Conservation (phyloP, 176 grass and related monocot genomes). For the Carex kokanica region DNA sequence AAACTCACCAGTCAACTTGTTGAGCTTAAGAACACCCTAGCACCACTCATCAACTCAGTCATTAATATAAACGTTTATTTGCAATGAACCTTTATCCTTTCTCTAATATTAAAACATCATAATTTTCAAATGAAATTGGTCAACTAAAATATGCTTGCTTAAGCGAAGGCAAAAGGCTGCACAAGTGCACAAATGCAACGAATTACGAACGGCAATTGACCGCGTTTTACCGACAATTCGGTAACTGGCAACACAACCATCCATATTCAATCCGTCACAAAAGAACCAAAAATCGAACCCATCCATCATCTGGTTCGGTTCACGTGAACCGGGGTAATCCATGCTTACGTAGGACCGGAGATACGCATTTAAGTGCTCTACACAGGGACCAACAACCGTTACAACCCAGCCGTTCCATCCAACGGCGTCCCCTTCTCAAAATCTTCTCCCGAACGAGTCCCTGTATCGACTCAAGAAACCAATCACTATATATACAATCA, state of each 20-base stretch:
- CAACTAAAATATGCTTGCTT: no score
- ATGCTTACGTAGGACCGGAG: constrained; percentile 12
- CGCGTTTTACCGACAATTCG: background rate
- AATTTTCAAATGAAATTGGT: no score
- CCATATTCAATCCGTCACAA: no score
- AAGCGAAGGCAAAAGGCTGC: no score
- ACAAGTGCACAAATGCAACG: background rate
- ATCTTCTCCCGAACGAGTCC: background rate
- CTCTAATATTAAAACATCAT: no score
- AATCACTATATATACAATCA: background rate
- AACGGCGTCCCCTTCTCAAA: background rate
- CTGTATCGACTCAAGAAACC: background rate
- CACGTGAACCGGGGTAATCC: background rate
- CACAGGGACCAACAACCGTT: constrained; percentile 11
- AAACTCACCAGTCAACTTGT: no score
- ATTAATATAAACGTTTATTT: no score
- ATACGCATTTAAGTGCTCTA: constrained; percentile 10
- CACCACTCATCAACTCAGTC: no score
- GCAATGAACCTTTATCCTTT: no score
- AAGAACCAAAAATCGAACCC: background rate
- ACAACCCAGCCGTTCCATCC: constrained; percentile 2
- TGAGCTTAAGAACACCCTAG: no score
- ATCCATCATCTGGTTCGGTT: constrained; percentile 6
- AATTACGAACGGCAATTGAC: background rate
- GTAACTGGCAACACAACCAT: background rate